Evolutionary conservation across 2,329 filamentous ascomycete species (phyloP).

Genomic region (Hypoxylon sp.): DNA sequence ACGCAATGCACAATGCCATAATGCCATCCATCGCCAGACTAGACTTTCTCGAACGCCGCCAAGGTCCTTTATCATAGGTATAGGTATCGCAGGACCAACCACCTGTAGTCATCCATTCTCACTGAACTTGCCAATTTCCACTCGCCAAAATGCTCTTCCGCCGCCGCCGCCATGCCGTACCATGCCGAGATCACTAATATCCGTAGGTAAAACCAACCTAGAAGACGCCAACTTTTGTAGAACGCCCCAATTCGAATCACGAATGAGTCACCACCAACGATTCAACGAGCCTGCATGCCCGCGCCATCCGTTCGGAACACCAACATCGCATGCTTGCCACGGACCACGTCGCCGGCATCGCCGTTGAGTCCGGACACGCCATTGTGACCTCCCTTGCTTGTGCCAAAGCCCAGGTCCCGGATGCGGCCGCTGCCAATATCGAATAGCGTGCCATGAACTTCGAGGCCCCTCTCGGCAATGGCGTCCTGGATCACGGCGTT

Average conservation of each 20-base stretch:
- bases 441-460: conserved; percentile 84
- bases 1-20: conserved; percentile 4
- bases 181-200: conserved; percentile 18
- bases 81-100: conserved; percentile 25
- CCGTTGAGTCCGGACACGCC: conserved; percentile 26
- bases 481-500: conserved; percentile 80
- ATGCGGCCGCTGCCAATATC: conserved; percentile 69
- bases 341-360: conserved; percentile 56
- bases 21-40: conserved; percentile 13
- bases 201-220: conserved; percentile 6
- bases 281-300: conserved; percentile 49
- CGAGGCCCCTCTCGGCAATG: conserved; percentile 76
- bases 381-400: conserved; percentile 43
- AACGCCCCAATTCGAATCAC: conserved; percentile 9
- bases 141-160: conserved; percentile 15
- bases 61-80: conserved; percentile 20
- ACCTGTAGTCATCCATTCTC: not conserved
- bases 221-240: conserved; percentile 24
- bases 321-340: conserved; percentile 65
- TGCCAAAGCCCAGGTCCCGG: conserved; percentile 64
- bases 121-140: conserved; percentile 9
- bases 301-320: conserved; percentile 62
- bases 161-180: conserved; percentile 15
- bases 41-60: conserved; percentile 31
- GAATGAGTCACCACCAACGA: conserved; percentile 2